phyloP scores from a whole-genome alignment of 176 grass and related monocot species.

The Saccharum officinarum region DNA sequence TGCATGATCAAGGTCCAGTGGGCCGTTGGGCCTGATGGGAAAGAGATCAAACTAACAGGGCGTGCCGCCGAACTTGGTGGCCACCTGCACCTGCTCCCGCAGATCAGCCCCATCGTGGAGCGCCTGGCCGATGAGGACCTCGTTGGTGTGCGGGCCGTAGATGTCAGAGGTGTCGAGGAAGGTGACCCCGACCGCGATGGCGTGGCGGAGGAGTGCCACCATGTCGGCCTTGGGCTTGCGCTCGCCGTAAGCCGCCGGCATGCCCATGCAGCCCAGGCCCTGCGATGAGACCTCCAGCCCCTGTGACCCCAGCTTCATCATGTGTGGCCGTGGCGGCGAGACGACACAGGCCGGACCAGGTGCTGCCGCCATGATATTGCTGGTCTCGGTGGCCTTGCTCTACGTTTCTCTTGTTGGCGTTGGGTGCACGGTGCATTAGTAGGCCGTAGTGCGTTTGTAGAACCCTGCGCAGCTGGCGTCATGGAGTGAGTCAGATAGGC shows the following conservation, averaged over 20 bases:
- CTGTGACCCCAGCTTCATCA: neutral
- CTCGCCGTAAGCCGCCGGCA: conserved; percentile 23
- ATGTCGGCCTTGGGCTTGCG: conserved; percentile 17
- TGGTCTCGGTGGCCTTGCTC: no score
- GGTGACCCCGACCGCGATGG: conserved; percentile 39
- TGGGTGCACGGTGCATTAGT: no score
- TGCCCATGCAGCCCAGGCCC: conserved; percentile 4
- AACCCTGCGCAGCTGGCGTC: no score
- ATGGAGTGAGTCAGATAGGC: no score
- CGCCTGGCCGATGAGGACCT: conserved; percentile 55
- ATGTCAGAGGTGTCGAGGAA: conserved; percentile 53
- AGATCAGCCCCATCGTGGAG: neutral
- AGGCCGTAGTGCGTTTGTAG: no score
- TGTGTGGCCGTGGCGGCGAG: neutral
- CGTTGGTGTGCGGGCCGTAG: conserved; percentile 44
- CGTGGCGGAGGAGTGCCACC: conserved; percentile 44
- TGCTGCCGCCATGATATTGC: neutral
- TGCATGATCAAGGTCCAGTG: no score
- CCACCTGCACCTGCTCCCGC: conserved; percentile 38
- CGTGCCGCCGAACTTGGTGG: conserved; percentile 46
- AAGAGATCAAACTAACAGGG: no score
- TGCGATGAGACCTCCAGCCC: conserved; percentile 40
- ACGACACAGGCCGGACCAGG: neutral
- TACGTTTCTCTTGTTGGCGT: no score
- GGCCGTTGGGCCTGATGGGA: no score